Conservation (phyloP, 495 filamentous ascomycete genomes). For the Aspergillus panamensis region DNA sequence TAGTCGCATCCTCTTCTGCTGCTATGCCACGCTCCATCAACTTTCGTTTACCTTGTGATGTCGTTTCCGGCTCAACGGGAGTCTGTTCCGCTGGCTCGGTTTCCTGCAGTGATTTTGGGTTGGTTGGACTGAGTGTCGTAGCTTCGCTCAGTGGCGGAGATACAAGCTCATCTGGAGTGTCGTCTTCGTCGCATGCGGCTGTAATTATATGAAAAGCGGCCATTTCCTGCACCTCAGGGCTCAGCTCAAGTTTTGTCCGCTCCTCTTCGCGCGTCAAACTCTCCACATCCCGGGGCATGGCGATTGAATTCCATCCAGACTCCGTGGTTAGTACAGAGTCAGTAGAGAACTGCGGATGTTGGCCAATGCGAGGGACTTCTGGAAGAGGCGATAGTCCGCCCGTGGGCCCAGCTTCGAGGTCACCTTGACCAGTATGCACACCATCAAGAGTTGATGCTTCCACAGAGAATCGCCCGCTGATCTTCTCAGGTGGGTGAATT, state of each 20-base stretch:
- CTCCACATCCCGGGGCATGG: constrained; percentile 73
- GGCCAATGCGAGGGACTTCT: constrained; percentile 44
- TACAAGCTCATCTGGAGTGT: neutral
- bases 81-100: neutral
- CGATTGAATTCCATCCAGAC: constrained; percentile 61
- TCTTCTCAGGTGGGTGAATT: constrained; percentile 65
- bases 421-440: constrained; percentile 36
- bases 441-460: constrained; percentile 51
- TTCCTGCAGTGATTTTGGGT: neutral
- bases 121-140: neutral
- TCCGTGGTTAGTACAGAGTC: constrained; percentile 65
- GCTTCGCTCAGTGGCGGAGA: neutral
- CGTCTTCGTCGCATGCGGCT: constrained; percentile 1
- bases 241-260: constrained; percentile 63
- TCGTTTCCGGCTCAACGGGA: neutral
- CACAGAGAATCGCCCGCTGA: constrained; percentile 60
- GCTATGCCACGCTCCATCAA: neutral
- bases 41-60: neutral
- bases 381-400: constrained; percentile 44
- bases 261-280: constrained; percentile 81
- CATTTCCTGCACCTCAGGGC: constrained; percentile 54
- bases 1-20: neutral
- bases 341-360: constrained; percentile 62
- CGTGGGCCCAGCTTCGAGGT: constrained; percentile 35
- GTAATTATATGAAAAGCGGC: constrained; percentile 11